These are phyloP conservation scores for Penicillium expansum DNA, from an alignment of 2,329 filamentous ascomycete species.

Conservation along the genomic window DNA sequence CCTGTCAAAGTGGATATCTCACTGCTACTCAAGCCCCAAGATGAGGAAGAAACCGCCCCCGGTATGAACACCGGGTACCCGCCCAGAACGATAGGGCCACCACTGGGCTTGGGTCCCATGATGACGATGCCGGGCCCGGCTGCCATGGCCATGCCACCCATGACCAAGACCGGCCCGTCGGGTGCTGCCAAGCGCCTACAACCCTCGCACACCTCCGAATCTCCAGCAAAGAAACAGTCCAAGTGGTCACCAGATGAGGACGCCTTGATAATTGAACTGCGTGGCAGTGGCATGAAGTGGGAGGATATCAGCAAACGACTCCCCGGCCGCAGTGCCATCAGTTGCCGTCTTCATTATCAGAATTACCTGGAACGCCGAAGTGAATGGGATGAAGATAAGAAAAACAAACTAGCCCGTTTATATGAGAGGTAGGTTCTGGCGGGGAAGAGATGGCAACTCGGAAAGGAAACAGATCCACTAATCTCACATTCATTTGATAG, in stretches of 20 bases:
- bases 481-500: slow-evolving; percentile 48
- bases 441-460: not conserved
- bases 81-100: slow-evolving; percentile 24
- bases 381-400: slow-evolving; percentile 96
- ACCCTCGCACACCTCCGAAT: slow-evolving; percentile 51
- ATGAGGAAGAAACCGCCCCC: slow-evolving; percentile 37
- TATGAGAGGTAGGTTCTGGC: slow-evolving; percentile 78
- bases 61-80: slow-evolving; percentile 34
- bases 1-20: slow-evolving; percentile 90
- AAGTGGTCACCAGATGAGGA: slow-evolving; percentile 97
- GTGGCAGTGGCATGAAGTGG: slow-evolving; percentile 94
- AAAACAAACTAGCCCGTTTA: slow-evolving; percentile 90
- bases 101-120: slow-evolving; percentile 28
- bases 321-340: slow-evolving; percentile 88
- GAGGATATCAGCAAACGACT: slow-evolving; percentile 93
- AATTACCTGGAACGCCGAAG: slow-evolving; percentile 92
- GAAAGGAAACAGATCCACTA: slow-evolving; percentile 4
- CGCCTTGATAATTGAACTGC: slow-evolving; percentile 85
- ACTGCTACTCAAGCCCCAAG: slow-evolving; percentile 70
- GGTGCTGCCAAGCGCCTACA: slow-evolving; percentile 44
- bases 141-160: slow-evolving; percentile 24
- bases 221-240: slow-evolving; percentile 87
- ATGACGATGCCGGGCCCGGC: slow-evolving; percentile 21
- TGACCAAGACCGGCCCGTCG: slow-evolving; percentile 31
- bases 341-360: slow-evolving; percentile 91